Base-by-base conservation (phyloP, 73 alveolate genomes). In the Paramecium pentaurelia region DNA sequence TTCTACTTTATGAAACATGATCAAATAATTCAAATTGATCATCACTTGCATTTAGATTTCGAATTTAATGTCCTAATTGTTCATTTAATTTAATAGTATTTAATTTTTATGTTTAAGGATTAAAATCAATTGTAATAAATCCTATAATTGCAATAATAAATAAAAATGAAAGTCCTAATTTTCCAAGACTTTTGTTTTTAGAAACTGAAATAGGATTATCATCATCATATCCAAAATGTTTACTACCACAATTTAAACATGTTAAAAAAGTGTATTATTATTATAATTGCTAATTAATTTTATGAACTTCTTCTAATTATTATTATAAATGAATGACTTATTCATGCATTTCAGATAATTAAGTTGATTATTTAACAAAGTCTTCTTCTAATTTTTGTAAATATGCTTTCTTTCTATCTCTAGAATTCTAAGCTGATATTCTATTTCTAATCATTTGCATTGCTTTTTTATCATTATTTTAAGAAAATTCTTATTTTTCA, bases 391-490 rank as follows among this genome's bases (percentile, higher is more conserved):
- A 38, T 18, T 68, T 5, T 37, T 27, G 12, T 10, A 87, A 27
- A 6, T 87, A 42, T 0, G 84, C 49, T 34, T 87, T 87, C 34
- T 44, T 87, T 38, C 86, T 34, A 87, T 87, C 93, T 87, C 93
- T 87, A 6, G 93, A 87, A 25, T 38, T 87, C 34, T 87, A 64
- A 7, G 93, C 93, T 22, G 93, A 87, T 20, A 87, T 87, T 54
- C 93, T 87, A 87, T 87, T 87, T 44, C 86, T 87, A 8, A 87
- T 87, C 86, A 64, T 87, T 87, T 87, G 27, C 20, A 64, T 10
- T 0, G 45, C 22, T 87, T 60, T 87, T 32, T 87, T 87, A 60
- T 87, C 93, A 54, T 34, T 40, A 2, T 3, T 16, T 27, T 68
- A 68, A 68, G 84, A 27, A 5, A 32, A 27, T 1, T 68, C 51